Conservation (phyloP, 2,329 filamentous ascomycete species). For the Akanthomyces uredinophilus region DNA sequence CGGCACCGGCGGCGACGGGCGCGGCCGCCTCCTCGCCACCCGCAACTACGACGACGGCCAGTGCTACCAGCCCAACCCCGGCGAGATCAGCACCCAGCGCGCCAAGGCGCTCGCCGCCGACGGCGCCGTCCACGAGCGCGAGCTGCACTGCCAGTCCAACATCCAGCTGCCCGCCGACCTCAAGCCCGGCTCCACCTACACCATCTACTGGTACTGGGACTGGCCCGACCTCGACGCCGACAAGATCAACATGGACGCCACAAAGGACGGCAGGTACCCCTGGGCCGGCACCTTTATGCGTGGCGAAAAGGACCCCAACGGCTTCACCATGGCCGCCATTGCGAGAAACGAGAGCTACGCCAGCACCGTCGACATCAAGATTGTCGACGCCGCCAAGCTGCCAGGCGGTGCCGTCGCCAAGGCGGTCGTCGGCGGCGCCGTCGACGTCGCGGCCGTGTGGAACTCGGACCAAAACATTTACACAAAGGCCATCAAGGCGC, state of each 20-base stretch:
- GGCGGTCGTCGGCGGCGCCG: slow-evolving; percentile 22
- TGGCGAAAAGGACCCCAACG: slow-evolving; percentile 31
- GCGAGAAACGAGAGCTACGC: slow-evolving; percentile 37
- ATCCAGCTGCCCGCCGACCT: slow-evolving; percentile 66
- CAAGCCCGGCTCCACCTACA: slow-evolving; percentile 61
- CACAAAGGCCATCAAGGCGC: slow-evolving; percentile 38
- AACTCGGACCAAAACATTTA: slow-evolving; percentile 28
- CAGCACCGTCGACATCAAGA: slow-evolving; percentile 37
- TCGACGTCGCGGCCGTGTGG: no score
- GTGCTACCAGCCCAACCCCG: slow-evolving; percentile 75
- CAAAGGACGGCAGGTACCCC: slow-evolving; percentile 36
- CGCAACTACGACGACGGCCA: slow-evolving; percentile 85
- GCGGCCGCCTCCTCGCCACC: slow-evolving; percentile 69
- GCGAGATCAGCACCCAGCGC: slow-evolving; percentile 54
- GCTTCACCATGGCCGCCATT: slow-evolving; percentile 31
- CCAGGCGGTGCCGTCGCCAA: slow-evolving; percentile 17
- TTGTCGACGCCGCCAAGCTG: slow-evolving; percentile 19
- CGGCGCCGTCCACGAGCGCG: slow-evolving; percentile 48
- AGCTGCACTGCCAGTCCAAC: slow-evolving; percentile 77
- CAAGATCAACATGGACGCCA: slow-evolving; percentile 35
- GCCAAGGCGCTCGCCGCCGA: slow-evolving; percentile 49
- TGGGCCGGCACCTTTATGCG: slow-evolving; percentile 38
- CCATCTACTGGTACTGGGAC: slow-evolving; percentile 95
- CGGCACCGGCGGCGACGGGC: slow-evolving; percentile 73
- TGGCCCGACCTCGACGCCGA: slow-evolving; percentile 62